phyloP scores from a whole-genome alignment of 2,329 filamentous ascomycete genomes.

The Aspergillus puulaauensis region DNA sequence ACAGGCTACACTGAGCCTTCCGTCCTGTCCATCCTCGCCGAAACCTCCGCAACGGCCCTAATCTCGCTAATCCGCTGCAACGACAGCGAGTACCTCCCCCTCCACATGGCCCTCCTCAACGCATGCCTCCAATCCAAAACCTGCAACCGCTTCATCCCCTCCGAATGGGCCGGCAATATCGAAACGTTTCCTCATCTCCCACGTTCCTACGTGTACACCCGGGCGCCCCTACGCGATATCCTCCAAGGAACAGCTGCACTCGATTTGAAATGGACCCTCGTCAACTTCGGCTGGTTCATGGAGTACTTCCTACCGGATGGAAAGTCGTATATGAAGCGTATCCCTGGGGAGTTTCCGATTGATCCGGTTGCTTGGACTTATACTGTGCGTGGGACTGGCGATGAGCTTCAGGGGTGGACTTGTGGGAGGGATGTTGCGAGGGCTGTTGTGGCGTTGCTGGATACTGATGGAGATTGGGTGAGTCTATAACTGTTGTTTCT shows the following conservation, averaged over 20 bases:
- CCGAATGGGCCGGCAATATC: conserved; percentile 8
- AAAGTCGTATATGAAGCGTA: not conserved
- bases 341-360: conserved; percentile 2
- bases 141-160: conserved; percentile 14
- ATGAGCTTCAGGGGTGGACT: not conserved
- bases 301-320: not conserved
- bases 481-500: not conserved
- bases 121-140: conserved; percentile 1
- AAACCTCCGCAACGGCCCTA: not conserved
- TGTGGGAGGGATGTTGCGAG: conserved; percentile 3
- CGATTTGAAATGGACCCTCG: conserved; percentile 1
- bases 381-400: not conserved
- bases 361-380: not conserved
- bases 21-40: not conserved
- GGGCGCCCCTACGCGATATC: conserved; percentile 1
- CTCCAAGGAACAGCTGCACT: not conserved
- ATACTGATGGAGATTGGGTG: not conserved
- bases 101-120: conserved; percentile 2
- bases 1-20: conserved; percentile 8
- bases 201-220: not conserved
- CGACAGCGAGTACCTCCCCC: not conserved
- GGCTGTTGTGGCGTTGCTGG: not conserved
- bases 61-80: conserved; percentile 8
- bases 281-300: conserved; percentile 6
- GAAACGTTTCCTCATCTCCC: conserved; percentile 9